phyloP scores from a whole-genome alignment of 176 grass and related monocot species.

The Eleusine indica region DNA sequence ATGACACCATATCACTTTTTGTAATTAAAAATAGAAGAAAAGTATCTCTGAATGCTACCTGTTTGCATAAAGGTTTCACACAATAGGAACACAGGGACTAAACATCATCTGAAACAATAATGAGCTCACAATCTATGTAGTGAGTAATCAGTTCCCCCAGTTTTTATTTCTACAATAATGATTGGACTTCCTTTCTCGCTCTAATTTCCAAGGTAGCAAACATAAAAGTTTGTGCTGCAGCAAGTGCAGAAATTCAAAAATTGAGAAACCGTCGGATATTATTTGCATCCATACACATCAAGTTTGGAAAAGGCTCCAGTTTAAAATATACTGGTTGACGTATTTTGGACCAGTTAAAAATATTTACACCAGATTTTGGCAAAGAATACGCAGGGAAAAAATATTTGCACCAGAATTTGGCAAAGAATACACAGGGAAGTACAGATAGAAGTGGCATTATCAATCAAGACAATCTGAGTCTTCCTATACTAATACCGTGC shows the following conservation, averaged over 20 bases:
- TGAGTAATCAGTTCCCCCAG: not conserved
- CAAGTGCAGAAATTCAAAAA: not conserved
- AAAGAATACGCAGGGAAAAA: not conserved
- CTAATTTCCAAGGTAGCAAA: not conserved
- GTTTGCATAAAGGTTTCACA: not conserved
- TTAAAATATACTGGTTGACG: not conserved
- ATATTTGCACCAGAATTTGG: not conserved
- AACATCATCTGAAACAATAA: not conserved
- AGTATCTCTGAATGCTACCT: not conserved
- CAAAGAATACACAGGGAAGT: not conserved
- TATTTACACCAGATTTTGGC: not conserved
- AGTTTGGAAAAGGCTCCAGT: not conserved
- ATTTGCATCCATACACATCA: not conserved
- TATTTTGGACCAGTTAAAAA: not conserved
- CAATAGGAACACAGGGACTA: not conserved
- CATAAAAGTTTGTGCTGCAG: not conserved
- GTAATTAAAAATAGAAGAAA: not conserved
- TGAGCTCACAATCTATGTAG: not conserved
- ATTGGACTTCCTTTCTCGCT: not conserved
- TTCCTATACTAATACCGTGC: not conserved
- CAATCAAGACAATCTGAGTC: not conserved
- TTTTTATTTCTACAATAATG: conserved; percentile 9
- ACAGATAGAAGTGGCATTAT: not conserved
- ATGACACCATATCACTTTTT: not conserved
- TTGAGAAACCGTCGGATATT: not conserved